Percentiles rank a stretch among this genome's conserved stretches.
Evolutionary conservation across 768 basidiomycete species (phyloP).

Genomic region (Tulasnella sp.): DNA sequence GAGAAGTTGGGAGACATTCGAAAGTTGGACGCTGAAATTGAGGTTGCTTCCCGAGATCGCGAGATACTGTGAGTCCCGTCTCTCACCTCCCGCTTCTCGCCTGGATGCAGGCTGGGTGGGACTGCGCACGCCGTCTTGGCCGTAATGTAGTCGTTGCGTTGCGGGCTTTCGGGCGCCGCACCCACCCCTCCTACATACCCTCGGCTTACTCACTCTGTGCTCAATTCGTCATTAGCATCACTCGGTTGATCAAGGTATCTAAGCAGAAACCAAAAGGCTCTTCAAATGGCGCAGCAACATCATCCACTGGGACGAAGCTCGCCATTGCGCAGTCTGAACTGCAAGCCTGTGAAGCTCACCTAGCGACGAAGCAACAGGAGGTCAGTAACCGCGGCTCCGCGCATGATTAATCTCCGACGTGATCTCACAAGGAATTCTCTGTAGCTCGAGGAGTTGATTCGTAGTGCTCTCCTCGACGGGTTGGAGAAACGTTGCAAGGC

Average conservation of each 20-base stretch:
- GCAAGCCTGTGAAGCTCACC: conserved; percentile 74
- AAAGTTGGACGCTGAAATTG: conserved; percentile 67
- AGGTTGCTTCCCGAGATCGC: conserved; percentile 63
- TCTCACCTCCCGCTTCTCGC: neutral
- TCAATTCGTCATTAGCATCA: conserved; percentile 49
- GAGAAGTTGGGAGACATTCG: conserved; percentile 58
- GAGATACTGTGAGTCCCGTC: conserved; percentile 67
- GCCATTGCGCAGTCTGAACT: conserved; percentile 64
- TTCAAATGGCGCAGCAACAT: neutral
- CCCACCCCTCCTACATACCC: neutral
- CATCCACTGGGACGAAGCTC: conserved; percentile 27
- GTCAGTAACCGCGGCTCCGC: neutral
- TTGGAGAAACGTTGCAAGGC: conserved; percentile 60
- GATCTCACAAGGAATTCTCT: neutral
- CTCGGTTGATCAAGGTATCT: conserved; percentile 72
- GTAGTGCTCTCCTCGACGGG: conserved; percentile 57
- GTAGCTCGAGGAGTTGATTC: conserved; percentile 47
- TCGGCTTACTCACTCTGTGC: neutral
- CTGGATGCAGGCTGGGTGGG: neutral
- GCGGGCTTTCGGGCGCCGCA: neutral
- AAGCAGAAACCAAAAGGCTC: conserved; percentile 44
- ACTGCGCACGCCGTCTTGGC: neutral
- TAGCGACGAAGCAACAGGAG: conserved; percentile 65
- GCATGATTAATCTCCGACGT: neutral
- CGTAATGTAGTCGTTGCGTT: neutral